These are phyloP conservation scores for Cryptococcus jaspeensis DNA, from an alignment of 1,284 basidiomycete species.

Conservation along the genomic window DNA sequence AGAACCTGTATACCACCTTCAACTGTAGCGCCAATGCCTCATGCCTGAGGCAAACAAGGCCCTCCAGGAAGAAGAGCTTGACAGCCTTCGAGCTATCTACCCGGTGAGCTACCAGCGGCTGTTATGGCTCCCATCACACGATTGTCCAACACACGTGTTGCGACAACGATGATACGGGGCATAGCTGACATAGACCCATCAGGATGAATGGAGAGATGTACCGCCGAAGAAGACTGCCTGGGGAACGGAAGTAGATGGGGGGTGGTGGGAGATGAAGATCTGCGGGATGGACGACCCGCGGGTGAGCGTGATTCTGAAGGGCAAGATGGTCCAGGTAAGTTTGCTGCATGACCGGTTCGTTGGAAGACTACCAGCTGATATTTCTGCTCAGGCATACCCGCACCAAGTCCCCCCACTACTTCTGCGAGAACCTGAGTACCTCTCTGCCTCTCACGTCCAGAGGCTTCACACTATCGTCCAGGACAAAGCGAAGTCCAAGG, in stretches of 20 bases:
- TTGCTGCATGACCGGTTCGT: background rate
- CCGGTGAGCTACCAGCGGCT: conserved; percentile 17
- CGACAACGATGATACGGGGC: background rate
- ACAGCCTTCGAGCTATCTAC: conserved; percentile 46
- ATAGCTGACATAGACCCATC: background rate
- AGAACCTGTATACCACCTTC: background rate
- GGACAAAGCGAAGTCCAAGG: conserved; percentile 37
- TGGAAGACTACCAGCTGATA: background rate
- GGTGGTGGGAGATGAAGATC: conserved; percentile 47
- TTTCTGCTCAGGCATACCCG: conserved; percentile 38
- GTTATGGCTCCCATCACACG: background rate
- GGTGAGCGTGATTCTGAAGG: conserved; percentile 42
- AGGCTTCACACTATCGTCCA: conserved; percentile 39
- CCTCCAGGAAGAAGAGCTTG: conserved; percentile 47
- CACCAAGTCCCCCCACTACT: conserved; percentile 37
- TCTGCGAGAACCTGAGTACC: conserved; percentile 36
- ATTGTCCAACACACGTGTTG: background rate
- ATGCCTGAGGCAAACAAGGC: conserved; percentile 44
- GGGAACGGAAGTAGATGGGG: conserved; percentile 42
- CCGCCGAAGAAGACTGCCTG: conserved; percentile 47
- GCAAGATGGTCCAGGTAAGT: conserved; percentile 43
- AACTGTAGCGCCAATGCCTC: conserved; percentile 19
- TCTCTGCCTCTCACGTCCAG: conserved; percentile 39
- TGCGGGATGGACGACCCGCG: conserved; percentile 35
- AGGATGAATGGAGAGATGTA: conserved; percentile 49